phyloP scores from a whole-genome alignment of 768 basidiomycete species.

The Hygrophorus russula region DNA sequence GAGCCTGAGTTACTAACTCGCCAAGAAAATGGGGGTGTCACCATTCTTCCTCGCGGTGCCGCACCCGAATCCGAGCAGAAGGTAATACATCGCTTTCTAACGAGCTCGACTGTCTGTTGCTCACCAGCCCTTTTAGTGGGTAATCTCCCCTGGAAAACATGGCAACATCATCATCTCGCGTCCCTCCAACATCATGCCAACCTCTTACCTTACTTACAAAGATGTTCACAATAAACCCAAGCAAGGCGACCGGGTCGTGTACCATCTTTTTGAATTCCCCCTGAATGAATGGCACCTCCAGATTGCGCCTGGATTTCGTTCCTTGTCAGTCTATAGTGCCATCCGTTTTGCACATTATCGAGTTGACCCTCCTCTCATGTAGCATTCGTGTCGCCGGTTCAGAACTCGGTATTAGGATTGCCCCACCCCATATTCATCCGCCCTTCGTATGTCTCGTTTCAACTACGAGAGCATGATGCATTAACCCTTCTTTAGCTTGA shows the following conservation, averaged over 20 bases:
- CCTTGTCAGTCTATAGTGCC: constrained; percentile 6
- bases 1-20: constrained; percentile 1
- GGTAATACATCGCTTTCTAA: constrained; percentile 1
- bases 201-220: constrained; percentile 7
- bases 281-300: constrained; percentile 7
- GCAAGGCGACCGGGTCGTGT: constrained; percentile 7
- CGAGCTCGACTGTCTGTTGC: not conserved
- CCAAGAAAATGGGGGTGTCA: not conserved
- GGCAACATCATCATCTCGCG: constrained; percentile 5
- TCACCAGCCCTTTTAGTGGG: constrained; percentile 2
- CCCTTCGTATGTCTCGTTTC: constrained; percentile 1
- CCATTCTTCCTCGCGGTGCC: no score
- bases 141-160: not conserved
- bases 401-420: no score
- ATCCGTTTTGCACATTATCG: not conserved
- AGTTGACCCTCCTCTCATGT: no score
- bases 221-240: constrained; percentile 3
- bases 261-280: no score
- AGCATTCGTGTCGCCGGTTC: no score
- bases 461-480: constrained; percentile 1
- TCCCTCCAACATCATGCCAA: constrained; percentile 3
- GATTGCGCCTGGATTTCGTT: constrained; percentile 7
- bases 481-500: constrained; percentile 1
- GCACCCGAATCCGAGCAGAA: constrained; percentile 1
- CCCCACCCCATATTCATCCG: constrained; percentile 1